Base-by-base conservation (phyloP, 768 basidiomycete genomes). In the Pholiota molesta region DNA sequence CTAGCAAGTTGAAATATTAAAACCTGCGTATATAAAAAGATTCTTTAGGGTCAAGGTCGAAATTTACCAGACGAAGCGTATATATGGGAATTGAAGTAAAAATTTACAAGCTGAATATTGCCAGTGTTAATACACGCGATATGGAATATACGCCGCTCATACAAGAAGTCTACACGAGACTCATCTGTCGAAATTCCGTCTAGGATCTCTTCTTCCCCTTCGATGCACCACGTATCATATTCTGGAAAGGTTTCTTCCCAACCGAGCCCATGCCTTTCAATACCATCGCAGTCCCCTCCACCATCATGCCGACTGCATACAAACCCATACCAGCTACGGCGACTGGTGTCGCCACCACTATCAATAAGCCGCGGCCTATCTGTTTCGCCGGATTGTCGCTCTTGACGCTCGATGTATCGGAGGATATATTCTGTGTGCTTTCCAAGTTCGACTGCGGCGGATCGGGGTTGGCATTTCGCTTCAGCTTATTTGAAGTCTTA, bases 311-410 rank as follows among this genome's bases (percentile, higher is more conserved):
- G 19, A 21, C 56, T 14, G 59, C 65, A 37, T 62, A 62, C 2
- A 65, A 10, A 3, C 61, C 61, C 55, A 57, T 58, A n/a, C 65
- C 65, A 37, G 56, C 65, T 9, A 62, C n/a, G 5, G 65, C 65
- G n/a, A 65, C 31, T 5, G 65, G 65, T 19, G 65, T 62, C 1
- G 45, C 53, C 23, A 62, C 13, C 23, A 65, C 21, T 2, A 62
- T 53, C 21, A 65, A 39, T 6, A 65, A 16, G 13, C 65, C 65
- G 21, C 59, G 47, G 1, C 61, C 65, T 9, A 65, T 55, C 45
- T 65, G 65, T 37, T 54, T 57, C 21, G 53, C 26, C 13, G 61
- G 59, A 5, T 49, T 57, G 13, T 61, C 56, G 52, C 9, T 35
- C 10, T 55, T 55, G n/a, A 17, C 4, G 31, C 31, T 39, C 33